Conservation (phyloP, 176 grass and related monocot species). For the Avena eriantha region DNA sequence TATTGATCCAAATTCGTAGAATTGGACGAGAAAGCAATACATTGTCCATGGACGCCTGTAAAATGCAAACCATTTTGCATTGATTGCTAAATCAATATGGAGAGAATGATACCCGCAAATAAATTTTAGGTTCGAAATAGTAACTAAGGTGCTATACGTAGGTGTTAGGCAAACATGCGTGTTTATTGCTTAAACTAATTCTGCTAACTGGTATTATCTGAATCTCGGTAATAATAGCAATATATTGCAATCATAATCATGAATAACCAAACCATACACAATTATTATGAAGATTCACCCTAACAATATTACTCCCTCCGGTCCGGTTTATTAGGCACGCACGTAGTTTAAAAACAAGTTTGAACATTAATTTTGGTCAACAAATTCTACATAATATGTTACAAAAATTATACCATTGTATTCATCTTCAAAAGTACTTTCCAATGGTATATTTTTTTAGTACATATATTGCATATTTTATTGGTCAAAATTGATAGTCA, state of each 20-base stretch:
- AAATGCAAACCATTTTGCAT: neutral
- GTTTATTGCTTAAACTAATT: neutral
- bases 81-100: neutral
- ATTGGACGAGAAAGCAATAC: neutral
- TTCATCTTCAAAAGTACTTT: too few species aligned
- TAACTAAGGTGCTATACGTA: neutral
- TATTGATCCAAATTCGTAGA: neutral
- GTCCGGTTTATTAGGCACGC: too few species aligned
- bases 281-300: neutral
- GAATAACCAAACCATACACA: neutral
- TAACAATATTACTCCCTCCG: too few species aligned
- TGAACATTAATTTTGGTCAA: too few species aligned
- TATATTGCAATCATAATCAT: neutral
- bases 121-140: neutral
- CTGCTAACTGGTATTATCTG: neutral
- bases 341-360: too few species aligned
- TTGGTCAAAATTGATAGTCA: too few species aligned
- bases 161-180: neutral
- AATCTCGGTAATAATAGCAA: too few species aligned
- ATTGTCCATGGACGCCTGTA: neutral
- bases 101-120: neutral
- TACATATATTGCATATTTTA: too few species aligned
- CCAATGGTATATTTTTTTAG: too few species aligned
- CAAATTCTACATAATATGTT: too few species aligned
- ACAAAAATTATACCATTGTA: too few species aligned